Evolutionary conservation across 257 asterid species (phyloP).

Genomic region (Salvia rosmarinus): DNA sequence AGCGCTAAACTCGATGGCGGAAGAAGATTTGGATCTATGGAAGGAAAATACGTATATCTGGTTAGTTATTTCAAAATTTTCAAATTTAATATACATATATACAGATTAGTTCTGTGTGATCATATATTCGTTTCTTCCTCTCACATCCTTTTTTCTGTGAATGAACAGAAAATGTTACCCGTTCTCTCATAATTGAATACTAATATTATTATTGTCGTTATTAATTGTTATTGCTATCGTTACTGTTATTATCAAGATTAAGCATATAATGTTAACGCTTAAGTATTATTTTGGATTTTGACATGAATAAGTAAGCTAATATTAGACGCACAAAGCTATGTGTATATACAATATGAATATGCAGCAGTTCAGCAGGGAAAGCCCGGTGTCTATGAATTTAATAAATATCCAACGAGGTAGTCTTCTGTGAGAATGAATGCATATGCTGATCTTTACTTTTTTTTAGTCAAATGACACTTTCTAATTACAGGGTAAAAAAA

Average conservation of each 20-base stretch:
- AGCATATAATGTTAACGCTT: background rate
- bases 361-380: background rate
- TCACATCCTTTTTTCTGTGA: background rate
- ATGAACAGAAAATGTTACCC: background rate
- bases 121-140: background rate
- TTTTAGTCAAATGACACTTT: too few species aligned
- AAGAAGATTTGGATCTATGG: too few species aligned
- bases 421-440: too few species aligned
- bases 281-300: background rate
- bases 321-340: background rate
- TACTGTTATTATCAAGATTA: background rate
- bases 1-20: too few species aligned
- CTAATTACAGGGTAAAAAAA: too few species aligned
- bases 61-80: slow-evolving; percentile 29
- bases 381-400: background rate
- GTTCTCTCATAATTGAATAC: background rate
- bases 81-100: background rate
- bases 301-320: background rate
- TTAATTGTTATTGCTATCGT: background rate
- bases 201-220: background rate
- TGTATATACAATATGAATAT: background rate
- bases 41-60: background rate
- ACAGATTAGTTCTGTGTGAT: background rate
- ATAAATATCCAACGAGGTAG: background rate
- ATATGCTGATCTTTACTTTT: too few species aligned